A percentile compares a stretch with the other conserved stretches of the same genome.
Evolutionary conservation across 176 grass and related monocot genomes (phyloP).

Genomic region (Eragrostis curvula): DNA sequence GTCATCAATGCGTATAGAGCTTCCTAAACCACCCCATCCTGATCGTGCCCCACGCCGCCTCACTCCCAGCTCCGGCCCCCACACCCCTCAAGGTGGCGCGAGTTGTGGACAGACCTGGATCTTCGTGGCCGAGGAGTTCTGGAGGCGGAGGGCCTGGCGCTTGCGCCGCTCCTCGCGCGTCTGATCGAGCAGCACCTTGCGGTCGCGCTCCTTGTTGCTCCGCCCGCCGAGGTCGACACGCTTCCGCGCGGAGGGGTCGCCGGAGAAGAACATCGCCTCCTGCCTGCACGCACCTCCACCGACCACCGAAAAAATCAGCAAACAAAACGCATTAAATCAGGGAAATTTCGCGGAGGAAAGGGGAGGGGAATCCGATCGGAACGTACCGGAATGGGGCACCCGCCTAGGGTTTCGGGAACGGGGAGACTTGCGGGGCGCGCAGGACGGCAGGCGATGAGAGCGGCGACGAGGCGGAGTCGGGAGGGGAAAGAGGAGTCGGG

Average conservation of each 20-base stretch:
- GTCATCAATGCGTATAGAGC: neutral
- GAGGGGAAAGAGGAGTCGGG: conserved; percentile 17
- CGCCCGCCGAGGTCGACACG: conserved; percentile 94
- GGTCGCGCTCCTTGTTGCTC: conserved; percentile 94
- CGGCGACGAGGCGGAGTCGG: conserved; percentile 13
- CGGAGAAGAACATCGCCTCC: conserved; percentile 84
- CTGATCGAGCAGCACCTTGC: conserved; percentile 84
- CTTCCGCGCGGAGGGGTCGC: conserved; percentile 76
- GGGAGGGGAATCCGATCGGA: conserved; percentile 24
- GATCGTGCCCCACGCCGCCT: neutral
- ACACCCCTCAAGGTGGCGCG: neutral
- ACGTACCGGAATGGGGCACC: conserved; percentile 13
- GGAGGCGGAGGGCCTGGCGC: conserved; percentile 61
- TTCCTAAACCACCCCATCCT: conserved; percentile 15
- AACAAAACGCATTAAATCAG: neutral
- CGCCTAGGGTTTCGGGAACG: conserved; percentile 40
- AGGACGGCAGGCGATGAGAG: neutral
- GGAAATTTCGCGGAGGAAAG: neutral
- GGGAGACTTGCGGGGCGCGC: neutral
- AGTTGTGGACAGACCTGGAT: conserved; percentile 79
- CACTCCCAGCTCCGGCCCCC: neutral
- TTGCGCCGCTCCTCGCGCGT: conserved; percentile 82
- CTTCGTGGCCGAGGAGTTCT: conserved; percentile 76
- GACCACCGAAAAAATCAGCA: conserved; percentile 28
- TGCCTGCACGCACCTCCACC: neutral